phyloP scores from a whole-genome alignment of 2,329 filamentous ascomycete species.

The Exserohilum turcica region DNA sequence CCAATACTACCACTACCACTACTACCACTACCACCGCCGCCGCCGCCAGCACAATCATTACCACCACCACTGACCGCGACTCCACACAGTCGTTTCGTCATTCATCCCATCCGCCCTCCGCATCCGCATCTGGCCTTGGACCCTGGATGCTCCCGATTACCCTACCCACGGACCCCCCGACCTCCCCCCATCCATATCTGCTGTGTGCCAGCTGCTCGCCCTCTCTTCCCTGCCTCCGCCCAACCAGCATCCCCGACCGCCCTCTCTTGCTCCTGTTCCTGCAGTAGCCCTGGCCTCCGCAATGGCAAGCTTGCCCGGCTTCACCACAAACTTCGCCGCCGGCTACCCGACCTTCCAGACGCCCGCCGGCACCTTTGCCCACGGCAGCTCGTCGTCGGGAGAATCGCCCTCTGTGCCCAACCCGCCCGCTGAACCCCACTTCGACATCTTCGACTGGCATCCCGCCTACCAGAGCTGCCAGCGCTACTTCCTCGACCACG shows the following conservation, averaged over 20 bases:
- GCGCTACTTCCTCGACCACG: constrained; percentile 87
- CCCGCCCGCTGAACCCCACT: constrained; percentile 46
- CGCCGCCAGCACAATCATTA: no score
- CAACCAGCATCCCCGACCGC: constrained; percentile 30
- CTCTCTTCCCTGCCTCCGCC: constrained; percentile 25
- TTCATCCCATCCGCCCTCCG: constrained; percentile 19
- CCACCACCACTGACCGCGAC: constrained; percentile 17
- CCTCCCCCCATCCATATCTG: no score
- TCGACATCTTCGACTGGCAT: constrained; percentile 92
- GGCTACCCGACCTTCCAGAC: constrained; percentile 40
- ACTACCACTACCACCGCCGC: neutral
- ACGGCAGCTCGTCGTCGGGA: constrained; percentile 31
- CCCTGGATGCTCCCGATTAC: constrained; percentile 11
- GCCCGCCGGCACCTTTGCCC: constrained; percentile 35
- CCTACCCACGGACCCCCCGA: constrained; percentile 4
- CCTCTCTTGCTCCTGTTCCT: constrained; percentile 28
- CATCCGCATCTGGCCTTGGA: constrained; percentile 18
- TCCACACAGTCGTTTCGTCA: constrained; percentile 21
- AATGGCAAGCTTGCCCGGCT: constrained; percentile 38
- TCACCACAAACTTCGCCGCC: constrained; percentile 40
- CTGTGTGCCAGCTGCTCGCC: neutral
- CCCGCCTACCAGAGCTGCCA: constrained; percentile 88
- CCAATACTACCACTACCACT: neutral
- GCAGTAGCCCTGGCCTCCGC: constrained; percentile 30
- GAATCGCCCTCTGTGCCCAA: constrained; percentile 31